A percentile compares a stretch with the other conserved stretches of the same genome.
Evolutionary conservation across 306 rosid species (phyloP).

Genomic region (Cicer pinnatifidum): DNA sequence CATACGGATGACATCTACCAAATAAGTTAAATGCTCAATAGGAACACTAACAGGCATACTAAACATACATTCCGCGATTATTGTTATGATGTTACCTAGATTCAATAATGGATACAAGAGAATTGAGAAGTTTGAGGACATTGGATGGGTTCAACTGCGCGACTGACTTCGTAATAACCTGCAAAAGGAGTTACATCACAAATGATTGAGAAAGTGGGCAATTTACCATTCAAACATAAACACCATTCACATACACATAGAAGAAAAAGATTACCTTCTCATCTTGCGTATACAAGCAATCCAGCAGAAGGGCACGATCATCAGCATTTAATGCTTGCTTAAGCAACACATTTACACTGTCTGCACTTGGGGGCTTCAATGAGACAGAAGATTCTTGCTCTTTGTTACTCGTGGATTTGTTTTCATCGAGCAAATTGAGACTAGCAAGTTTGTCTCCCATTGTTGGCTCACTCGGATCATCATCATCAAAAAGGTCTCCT

Average conservation of each 20-base stretch:
- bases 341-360: conserved; percentile 76
- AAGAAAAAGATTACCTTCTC: conserved; percentile 58
- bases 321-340: conserved; percentile 87
- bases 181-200: conserved; percentile 39
- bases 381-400: conserved; percentile 50
- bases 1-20: neutral
- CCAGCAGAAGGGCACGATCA: conserved; percentile 68
- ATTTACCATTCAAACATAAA: neutral
- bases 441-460: conserved; percentile 83
- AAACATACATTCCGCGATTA: neutral
- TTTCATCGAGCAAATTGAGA: conserved; percentile 57
- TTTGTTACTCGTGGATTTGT: conserved; percentile 43
- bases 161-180: conserved; percentile 79
- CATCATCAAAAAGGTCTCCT: conserved; percentile 57
- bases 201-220: neutral
- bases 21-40: neutral
- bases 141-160: conserved; percentile 65
- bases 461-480: conserved; percentile 68
- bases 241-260: neutral
- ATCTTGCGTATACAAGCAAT: conserved; percentile 79
- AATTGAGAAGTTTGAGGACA: conserved; percentile 68
- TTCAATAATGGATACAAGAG: conserved; percentile 67
- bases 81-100: conserved; percentile 58
- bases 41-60: neutral
- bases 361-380: conserved; percentile 75